phyloP scores from a whole-genome alignment of 2,329 filamentous ascomycete genomes.

The Domatiomyces catenatus region DNA sequence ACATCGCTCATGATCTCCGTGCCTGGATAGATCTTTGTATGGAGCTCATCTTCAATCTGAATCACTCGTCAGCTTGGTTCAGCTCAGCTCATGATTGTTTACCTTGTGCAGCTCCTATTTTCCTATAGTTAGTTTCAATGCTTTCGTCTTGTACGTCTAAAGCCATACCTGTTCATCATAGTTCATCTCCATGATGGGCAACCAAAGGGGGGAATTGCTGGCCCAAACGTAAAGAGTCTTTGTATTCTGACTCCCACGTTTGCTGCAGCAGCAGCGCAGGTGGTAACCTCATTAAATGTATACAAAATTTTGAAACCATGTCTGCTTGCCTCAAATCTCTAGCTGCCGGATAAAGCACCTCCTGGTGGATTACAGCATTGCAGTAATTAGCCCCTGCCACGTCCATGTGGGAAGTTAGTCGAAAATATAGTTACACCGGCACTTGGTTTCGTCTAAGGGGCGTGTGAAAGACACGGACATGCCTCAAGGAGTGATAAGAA shows the following conservation, averaged over 20 bases:
- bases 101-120: conserved; percentile 11
- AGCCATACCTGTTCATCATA: conserved; percentile 27
- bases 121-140: conserved; percentile 1
- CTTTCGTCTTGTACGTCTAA: neutral
- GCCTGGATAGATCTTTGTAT: conserved; percentile 39
- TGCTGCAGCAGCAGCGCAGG: neutral
- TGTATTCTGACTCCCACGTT: neutral
- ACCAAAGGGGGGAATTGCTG: neutral
- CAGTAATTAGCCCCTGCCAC: too few relatives aligned
- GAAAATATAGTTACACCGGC: too few relatives aligned
- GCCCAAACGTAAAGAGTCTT: neutral
- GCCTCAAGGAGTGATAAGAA: neutral
- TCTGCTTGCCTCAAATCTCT: neutral
- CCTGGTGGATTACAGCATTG: neutral
- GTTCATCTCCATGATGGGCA: conserved; percentile 32
- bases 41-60: conserved; percentile 24
- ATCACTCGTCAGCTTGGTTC: conserved; percentile 2
- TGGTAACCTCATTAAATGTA: neutral
- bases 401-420: too few relatives aligned
- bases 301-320: neutral
- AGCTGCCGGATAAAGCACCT: neutral
- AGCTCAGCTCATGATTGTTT: too few relatives aligned
- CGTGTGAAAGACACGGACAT: neutral
- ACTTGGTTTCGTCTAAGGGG: neutral
- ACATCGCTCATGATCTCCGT: conserved; percentile 48